Evolutionary conservation across 768 basidiomycete genomes (phyloP), one percentile per base, ranked within the genome.

Genomic region (Boletus edulis): DNA sequence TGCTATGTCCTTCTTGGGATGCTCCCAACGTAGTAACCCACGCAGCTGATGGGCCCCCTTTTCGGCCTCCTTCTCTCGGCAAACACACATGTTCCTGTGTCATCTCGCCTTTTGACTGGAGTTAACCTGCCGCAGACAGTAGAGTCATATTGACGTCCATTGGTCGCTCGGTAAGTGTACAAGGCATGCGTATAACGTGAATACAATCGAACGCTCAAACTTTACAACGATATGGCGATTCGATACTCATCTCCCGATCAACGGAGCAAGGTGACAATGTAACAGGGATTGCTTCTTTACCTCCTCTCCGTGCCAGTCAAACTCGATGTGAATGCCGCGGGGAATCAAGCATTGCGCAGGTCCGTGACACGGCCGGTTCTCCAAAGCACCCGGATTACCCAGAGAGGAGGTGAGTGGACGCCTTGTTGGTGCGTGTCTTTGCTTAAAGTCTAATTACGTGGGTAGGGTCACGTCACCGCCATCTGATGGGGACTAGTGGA

Each of bases 391-490:
- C 40, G 55, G 53, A 61, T 38, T 63, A 31, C 63, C 57, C 46
- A 50, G 62, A 61, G 53, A 44, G 56, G 57, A 52, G 50, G 50
- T 52, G 49, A 52, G 54, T 50, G 54, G 49, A 60, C 62, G 54
- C 60, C 64, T 52, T 60, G 53, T 41, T 52, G 65, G 67, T 59
- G 68, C 70, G 53, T 72, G 68, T 54, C 49, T 32, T 71, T 72
- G 69, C 62, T 64, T 72, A 71, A 71, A 71, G 69, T 64, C 71
- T 71, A 71, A 71, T 71, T 71, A 71, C 70, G 70, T 71, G 59
- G 50, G 40, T 46, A 57, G 49, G 37, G 56, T 71, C 59, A 70
- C 70, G 69, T 72, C 70, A 64, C 61, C 44, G 52, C 54, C 64
- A 67, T 58, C 57, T 62, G 67, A 70, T 69, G 65, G 37, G 37